Evolutionary conservation across 2,329 filamentous ascomycete genomes (phyloP).

Genomic region (Xylariomycetidae sp.): DNA sequence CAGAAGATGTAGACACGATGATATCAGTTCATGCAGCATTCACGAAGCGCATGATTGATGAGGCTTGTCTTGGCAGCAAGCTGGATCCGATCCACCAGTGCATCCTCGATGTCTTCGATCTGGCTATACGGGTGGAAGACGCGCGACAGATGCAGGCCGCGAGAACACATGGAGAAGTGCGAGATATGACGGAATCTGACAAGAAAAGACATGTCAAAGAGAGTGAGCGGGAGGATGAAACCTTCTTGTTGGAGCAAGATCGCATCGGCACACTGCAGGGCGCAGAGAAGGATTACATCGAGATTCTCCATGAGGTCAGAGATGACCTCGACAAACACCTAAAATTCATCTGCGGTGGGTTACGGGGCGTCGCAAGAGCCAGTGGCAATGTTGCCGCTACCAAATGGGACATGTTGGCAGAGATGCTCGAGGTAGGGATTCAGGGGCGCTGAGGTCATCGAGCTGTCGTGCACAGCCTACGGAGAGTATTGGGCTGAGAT

Average conservation of each 20-base stretch:
- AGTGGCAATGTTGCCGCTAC: constrained; percentile 53
- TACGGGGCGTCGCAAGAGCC: constrained; percentile 70
- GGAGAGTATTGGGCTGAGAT: too few species aligned
- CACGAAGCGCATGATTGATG: constrained; percentile 55
- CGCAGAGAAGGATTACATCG: constrained; percentile 38
- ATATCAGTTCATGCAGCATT: constrained; percentile 61
- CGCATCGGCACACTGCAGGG: constrained; percentile 18
- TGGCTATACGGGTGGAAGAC: constrained; percentile 65
- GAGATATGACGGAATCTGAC: constrained; percentile 29
- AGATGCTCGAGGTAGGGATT: constrained; percentile 60
- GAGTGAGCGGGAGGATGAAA: constrained; percentile 26
- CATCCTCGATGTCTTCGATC: constrained; percentile 69
- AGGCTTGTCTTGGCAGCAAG: constrained; percentile 63
- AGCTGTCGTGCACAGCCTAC: too few species aligned
- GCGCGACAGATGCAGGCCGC: constrained; percentile 38
- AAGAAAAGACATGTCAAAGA: constrained; percentile 19
- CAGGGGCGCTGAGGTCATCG: constrained; percentile 12
- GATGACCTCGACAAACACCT: constrained; percentile 59
- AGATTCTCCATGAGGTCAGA: constrained; percentile 51
- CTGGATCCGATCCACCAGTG: constrained; percentile 65
- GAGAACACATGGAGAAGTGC: constrained; percentile 31
- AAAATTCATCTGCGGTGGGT: constrained; percentile 64
- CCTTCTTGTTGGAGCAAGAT: constrained; percentile 25
- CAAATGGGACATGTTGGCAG: constrained; percentile 75
- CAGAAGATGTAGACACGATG: constrained; percentile 77